Base-by-base conservation (phyloP, 1,284 basidiomycete genomes). In the Cutaneotrichosporon cutaneum region DNA sequence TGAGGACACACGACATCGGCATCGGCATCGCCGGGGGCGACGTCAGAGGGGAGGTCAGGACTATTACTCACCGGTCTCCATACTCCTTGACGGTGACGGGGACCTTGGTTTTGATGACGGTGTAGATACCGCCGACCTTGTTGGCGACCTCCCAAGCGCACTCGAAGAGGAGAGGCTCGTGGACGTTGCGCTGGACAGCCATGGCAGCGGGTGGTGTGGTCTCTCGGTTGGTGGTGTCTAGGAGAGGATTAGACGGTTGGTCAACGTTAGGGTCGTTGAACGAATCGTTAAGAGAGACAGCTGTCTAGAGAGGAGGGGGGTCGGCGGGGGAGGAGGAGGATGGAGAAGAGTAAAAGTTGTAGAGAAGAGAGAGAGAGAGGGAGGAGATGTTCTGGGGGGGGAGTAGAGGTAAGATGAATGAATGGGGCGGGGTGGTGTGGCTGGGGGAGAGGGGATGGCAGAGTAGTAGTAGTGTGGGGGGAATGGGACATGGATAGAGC, bases 101-200 rank as follows among this genome's bases (percentile, higher is more conserved):
- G 57, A 96, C 94, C 79, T 98, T 99, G 60, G 95, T 98, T 83
- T 97, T 97, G 81, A 98, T 97, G 82, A 98, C 94, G 67, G 94
- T 98, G 85, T 98, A 98, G 82, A 97, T 97, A 68, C 94, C 94
- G 70, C 94, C 94, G 79, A 98, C 94, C 82, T 94, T 95, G 85
- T 95, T 95, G 39, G 90, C 92, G 72, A 94, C 92, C 81, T 94
- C 92, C 91, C 92, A 94, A 36, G 91, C 91, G 75, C 88, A 90
- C 77, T 94, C 92, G 76, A 94, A 94, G 74, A 94, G 87, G 39
- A 91, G 76, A 53, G 89, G 85, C 70, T 87, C 84, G 74, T 87
- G 85, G 54, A 92, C 87, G 78, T 91, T 88, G 80, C 91, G 89
- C 48, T 67, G 59, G 65, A 75, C 71, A 45, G 58, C 33, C 36